Evolutionary conservation across 805 yeast species (phyloP), one percentile per base, ranked within the genome.

Genomic region (Monosporozyma servazzii): DNA sequence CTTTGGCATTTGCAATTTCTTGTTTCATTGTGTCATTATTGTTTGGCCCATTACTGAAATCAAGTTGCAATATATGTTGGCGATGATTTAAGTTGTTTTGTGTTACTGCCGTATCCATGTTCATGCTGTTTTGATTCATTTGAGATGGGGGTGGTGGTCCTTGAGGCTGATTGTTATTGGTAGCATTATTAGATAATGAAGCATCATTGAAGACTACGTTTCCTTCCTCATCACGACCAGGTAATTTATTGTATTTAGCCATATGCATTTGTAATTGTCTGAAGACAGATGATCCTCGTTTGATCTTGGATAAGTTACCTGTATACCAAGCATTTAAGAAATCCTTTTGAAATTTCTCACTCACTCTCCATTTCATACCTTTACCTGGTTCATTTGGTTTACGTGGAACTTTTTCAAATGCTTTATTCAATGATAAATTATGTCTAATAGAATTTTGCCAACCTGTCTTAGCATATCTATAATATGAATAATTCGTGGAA

Each of bases 361-460:
- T 81, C 53, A 93, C 90, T 71, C 89, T 95, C 99, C 99, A 93
- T 70, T 93, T 93, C 95, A 93, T 91, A 56, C 99, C 98, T 68
- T 93, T 93, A 17, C 99, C 99, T 0, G 98, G 97, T 71, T 93
- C 98, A 67, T 88, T 85, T 30, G 96, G 90, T 64, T 86, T 80
- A 62, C 99, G 78, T 41, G 98, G 96, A 21, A 91, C 97, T 70
- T 93, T 93, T 63, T 91, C 98, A 71, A 93, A 93, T 15, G 99
- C 98, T 72, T 91, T 93, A 70, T 93, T 93, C 53, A 93, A 74
- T 2, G 97, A 89, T 51, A 93, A 72, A 66, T 93, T 93, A 69
- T 93, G 99, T 59, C 99, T 82, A 58, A 93, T 91, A 6, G 96
- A 89, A 71, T 93, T 93, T 71, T 93, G 99, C 99, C 99, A 93